A percentile compares a stretch with the other conserved stretches of the same genome.
phyloP scores from a whole-genome alignment of 2,329 filamentous ascomycete genomes.

The Botrytis fragariae region DNA sequence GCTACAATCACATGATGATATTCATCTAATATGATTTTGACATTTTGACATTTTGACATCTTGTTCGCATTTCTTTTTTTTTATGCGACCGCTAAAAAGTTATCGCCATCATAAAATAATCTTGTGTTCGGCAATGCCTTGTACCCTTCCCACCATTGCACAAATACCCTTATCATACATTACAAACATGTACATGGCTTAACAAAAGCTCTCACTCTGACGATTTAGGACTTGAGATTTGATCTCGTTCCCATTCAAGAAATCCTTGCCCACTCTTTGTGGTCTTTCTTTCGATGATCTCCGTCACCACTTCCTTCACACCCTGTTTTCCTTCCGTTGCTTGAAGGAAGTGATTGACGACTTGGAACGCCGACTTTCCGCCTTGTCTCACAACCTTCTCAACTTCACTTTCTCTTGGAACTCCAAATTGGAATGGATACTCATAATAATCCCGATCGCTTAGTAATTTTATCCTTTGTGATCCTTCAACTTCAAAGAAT shows the following conservation, averaged over 20 bases:
- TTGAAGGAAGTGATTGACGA: conserved; percentile 61
- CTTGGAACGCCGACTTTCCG: conserved; percentile 50
- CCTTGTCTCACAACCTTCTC: conserved; percentile 44
- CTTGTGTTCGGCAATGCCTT: conserved; percentile 20
- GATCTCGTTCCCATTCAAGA: conserved; percentile 30
- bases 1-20: conserved; percentile 33
- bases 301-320: conserved; percentile 63
- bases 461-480: conserved; percentile 57
- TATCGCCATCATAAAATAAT: conserved; percentile 18
- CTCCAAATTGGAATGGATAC: conserved; percentile 68
- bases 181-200: conserved; percentile 16
- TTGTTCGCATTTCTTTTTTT: conserved; percentile 22
- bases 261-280: conserved; percentile 34
- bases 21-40: conserved; percentile 13
- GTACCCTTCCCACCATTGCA: conserved; percentile 27
- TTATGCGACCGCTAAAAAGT: conserved; percentile 29
- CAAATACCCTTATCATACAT: conserved; percentile 21
- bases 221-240: not conserved
- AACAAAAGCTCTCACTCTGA: not conserved
- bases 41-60: conserved; percentile 1
- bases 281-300: conserved; percentile 57
- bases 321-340: conserved; percentile 64
- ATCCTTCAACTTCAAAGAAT: conserved; percentile 63
- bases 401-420: conserved; percentile 70
- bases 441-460: conserved; percentile 60